Evolutionary conservation across 192 early-diverging fungal species (phyloP).

Genomic region (Irineochytrium annulatum): DNA sequence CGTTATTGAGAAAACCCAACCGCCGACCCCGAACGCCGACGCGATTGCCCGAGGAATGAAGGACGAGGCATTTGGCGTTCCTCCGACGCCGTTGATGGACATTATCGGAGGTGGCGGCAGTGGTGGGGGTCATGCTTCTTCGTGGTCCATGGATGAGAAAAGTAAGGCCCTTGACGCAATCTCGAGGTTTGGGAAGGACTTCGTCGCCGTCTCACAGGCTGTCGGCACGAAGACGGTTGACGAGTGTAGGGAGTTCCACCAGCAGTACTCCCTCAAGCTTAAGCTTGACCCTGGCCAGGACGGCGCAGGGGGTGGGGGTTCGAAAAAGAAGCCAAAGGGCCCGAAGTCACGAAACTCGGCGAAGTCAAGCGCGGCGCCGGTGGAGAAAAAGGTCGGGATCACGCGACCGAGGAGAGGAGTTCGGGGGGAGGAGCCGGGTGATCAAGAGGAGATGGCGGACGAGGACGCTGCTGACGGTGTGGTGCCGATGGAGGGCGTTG

Average conservation of each 20-base stretch:
- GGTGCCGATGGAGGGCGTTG: neutral
- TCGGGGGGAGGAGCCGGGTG: neutral
- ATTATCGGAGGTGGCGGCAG: too few relatives aligned
- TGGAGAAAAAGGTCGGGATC: neutral
- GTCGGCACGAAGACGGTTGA: conserved; percentile 74
- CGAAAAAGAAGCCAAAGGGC: neutral
- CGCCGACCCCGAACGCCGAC: neutral
- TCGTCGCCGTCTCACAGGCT: conserved; percentile 61
- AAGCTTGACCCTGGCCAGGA: conserved; percentile 15
- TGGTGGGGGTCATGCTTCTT: neutral
- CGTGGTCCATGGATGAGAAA: conserved; percentile 62
- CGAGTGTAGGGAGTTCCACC: conserved; percentile 76
- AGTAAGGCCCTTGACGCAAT: conserved; percentile 58
- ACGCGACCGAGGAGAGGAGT: neutral
- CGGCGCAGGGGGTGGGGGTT: conserved; percentile 1
- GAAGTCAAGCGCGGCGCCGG: neutral
- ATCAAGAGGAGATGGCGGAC: neutral
- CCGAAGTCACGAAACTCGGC: conserved; percentile 11
- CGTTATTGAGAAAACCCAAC: neutral
- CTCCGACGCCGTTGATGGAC: too few relatives aligned
- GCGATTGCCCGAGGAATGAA: neutral
- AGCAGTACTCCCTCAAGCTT: conserved; percentile 66
- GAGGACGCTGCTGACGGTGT: neutral
- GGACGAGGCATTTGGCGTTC: neutral
- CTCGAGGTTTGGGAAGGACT: conserved; percentile 64